Percentiles rank a stretch among this genome's conserved stretches.
Conservation (phyloP, 306 rosid species). For the Cotoneaster glaucophyllus region DNA sequence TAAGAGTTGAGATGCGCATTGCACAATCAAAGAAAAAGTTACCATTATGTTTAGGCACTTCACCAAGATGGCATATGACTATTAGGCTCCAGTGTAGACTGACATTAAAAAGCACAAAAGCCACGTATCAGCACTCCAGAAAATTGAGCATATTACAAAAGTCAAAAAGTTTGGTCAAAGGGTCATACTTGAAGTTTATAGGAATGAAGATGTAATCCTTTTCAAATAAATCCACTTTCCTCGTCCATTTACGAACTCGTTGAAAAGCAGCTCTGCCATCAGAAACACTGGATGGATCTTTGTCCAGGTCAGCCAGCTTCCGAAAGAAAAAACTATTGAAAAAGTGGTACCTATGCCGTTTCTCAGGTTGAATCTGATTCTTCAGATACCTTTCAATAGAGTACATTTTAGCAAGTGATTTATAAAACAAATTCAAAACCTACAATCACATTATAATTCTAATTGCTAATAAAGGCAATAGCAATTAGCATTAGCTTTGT, state of each 20-base stretch:
- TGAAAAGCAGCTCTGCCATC: constrained; percentile 90
- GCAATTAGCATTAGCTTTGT: not conserved
- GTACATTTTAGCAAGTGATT: not conserved
- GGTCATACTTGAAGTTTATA: constrained; percentile 79
- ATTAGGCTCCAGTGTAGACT: constrained; percentile 95
- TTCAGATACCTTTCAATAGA: constrained; percentile 60
- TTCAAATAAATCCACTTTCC: constrained; percentile 80
- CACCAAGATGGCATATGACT: constrained; percentile 91
- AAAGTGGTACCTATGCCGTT: constrained; percentile 71
- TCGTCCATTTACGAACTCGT: constrained; percentile 95
- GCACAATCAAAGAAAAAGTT: constrained; percentile 20
- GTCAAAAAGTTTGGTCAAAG: not conserved
- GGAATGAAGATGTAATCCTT: constrained; percentile 95
- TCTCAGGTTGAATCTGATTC: constrained; percentile 64
- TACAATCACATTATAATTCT: not conserved
- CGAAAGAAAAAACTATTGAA: constrained; percentile 96
- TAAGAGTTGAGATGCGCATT: not conserved
- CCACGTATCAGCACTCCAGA: constrained; percentile 26
- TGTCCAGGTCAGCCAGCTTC: constrained; percentile 92
- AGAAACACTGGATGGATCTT: constrained; percentile 85
- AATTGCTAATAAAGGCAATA: not conserved
- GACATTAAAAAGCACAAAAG: constrained; percentile 27
- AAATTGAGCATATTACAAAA: constrained; percentile 16
- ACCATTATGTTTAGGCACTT: constrained; percentile 63
- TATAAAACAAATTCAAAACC: not conserved